These are phyloP conservation scores for Cryptococcus sp. DNA, from an alignment of 1,284 basidiomycete species.

Conservation along the genomic window DNA sequence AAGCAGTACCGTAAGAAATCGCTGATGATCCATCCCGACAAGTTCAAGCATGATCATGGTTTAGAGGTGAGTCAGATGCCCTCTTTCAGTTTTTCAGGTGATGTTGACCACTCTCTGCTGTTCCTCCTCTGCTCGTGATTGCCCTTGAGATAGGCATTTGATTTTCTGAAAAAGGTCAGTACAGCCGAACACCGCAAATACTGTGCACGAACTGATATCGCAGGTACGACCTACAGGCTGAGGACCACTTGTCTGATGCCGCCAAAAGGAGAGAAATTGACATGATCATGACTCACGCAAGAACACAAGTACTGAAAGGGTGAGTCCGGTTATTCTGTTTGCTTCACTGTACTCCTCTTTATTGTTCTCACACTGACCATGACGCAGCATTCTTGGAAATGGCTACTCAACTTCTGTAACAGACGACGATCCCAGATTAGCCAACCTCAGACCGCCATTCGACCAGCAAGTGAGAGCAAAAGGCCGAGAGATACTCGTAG, in stretches of 20 bases:
- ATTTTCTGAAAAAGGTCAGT: constrained; percentile 59
- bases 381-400: constrained; percentile 34
- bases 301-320: constrained; percentile 47
- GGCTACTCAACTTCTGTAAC: constrained; percentile 49
- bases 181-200: neutral
- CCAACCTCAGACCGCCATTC: constrained; percentile 51
- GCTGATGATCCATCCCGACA: constrained; percentile 61
- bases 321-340: constrained; percentile 22
- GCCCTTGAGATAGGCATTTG: constrained; percentile 55
- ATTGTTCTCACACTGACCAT: neutral
- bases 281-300: constrained; percentile 50
- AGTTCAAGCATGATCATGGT: constrained; percentile 59
- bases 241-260: constrained; percentile 45
- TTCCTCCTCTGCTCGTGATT: too few relatives aligned
- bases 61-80: constrained; percentile 44
- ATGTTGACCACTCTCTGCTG: too few relatives aligned
- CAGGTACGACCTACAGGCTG: constrained; percentile 39
- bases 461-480: constrained; percentile 55
- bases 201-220: constrained; percentile 17
- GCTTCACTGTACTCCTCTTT: neutral
- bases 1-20: constrained; percentile 60
- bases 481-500: constrained; percentile 59
- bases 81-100: too few relatives aligned
- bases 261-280: constrained; percentile 49
- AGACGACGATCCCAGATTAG: constrained; percentile 52